These are phyloP conservation scores for Penicillium alfredii DNA, from an alignment of 495 filamentous ascomycete species.

Conservation along the genomic window DNA sequence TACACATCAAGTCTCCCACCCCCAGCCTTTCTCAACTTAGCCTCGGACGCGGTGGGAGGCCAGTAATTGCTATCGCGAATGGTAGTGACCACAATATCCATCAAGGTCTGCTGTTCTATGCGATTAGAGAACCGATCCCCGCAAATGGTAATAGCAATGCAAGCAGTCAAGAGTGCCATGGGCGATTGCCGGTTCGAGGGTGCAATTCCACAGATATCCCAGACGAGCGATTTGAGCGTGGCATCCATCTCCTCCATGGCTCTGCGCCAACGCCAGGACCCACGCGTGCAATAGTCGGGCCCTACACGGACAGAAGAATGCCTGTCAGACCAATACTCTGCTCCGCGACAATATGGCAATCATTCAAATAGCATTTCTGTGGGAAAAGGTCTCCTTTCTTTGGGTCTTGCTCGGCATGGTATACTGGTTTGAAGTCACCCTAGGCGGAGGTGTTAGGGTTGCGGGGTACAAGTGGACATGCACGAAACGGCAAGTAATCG, in stretches of 20 bases:
- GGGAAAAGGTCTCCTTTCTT: conserved; percentile 23
- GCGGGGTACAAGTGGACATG: too few species aligned
- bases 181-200: conserved; percentile 17
- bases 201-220: conserved; percentile 22
- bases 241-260: conserved; percentile 8
- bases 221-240: conserved; percentile 14
- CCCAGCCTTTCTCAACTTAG: conserved; percentile 5
- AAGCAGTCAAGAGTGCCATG: conserved; percentile 18
- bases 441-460: too few species aligned
- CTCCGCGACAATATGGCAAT: conserved; percentile 27
- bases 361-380: conserved; percentile 27
- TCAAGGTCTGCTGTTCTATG: conserved; percentile 15
- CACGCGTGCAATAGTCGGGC: conserved; percentile 28
- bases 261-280: conserved; percentile 14
- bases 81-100: conserved; percentile 12
- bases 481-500: too few species aligned
- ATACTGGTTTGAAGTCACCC: too few species aligned
- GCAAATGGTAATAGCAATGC: conserved; percentile 20
- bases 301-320: conserved; percentile 32
- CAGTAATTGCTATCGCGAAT: conserved; percentile 11
- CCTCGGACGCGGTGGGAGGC: conserved; percentile 4
- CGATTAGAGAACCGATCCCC: conserved; percentile 17
- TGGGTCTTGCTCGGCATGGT: too few species aligned
- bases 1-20: too few species aligned
- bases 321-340: conserved; percentile 31